Percentiles rank a stretch among this genome's conserved stretches.
These are phyloP conservation scores for Sporothrix variecibatus DNA, from an alignment of 2,329 filamentous ascomycete genomes.

Conservation along the genomic window DNA sequence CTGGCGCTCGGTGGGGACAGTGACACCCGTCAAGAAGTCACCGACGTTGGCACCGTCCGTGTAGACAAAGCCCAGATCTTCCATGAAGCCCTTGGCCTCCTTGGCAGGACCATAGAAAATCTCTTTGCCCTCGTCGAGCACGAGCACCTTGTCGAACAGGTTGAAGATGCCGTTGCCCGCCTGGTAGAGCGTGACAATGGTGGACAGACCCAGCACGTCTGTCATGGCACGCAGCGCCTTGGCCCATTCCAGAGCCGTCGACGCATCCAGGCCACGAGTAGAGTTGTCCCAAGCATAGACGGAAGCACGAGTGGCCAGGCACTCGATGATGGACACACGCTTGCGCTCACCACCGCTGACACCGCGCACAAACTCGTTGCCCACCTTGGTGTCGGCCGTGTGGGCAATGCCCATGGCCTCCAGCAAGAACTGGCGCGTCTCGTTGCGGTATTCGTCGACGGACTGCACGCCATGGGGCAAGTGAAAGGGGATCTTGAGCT, in stretches of 20 bases:
- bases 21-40: conserved; percentile 80
- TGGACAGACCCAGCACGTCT: conserved; percentile 77
- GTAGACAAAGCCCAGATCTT: conserved; percentile 71
- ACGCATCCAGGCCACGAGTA: conserved; percentile 58
- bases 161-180: conserved; percentile 79
- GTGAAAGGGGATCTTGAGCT: conserved; percentile 82
- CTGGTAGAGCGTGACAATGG: conserved; percentile 84
- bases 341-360: conserved; percentile 77
- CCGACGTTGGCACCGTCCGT: conserved; percentile 73
- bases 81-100: conserved; percentile 73
- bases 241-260: conserved; percentile 56
- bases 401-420: conserved; percentile 96
- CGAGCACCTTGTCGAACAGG: conserved; percentile 80
- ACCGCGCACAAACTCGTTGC: conserved; percentile 77
- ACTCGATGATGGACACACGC: conserved; percentile 76
- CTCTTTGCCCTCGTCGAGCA: conserved; percentile 74
- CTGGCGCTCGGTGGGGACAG: conserved; percentile 71
- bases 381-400: conserved; percentile 80
- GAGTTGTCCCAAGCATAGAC: conserved; percentile 73
- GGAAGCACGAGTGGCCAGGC: conserved; percentile 73
- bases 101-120: conserved; percentile 72
- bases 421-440: conserved; percentile 63
- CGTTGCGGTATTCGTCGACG: conserved; percentile 55
- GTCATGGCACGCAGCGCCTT: conserved; percentile 72
- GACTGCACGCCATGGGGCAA: conserved; percentile 74